Conservation (phyloP, 805 yeast species). For the Lachancea cidri region DNA sequence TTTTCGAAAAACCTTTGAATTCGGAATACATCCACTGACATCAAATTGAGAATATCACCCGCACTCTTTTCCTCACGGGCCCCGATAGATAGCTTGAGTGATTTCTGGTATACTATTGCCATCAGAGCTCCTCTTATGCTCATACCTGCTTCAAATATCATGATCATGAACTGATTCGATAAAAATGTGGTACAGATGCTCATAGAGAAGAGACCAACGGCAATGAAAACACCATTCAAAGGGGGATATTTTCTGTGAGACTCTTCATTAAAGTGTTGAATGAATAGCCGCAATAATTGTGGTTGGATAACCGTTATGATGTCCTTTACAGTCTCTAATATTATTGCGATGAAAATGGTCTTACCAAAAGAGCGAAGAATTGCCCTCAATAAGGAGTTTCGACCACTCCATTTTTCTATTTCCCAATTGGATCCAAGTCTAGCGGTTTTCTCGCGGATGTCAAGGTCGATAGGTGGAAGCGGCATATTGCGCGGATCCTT, state of each 20-base stretch:
- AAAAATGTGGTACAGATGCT: conserved; percentile 57
- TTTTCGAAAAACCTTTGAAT: conserved; percentile 55
- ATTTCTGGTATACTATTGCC: conserved; percentile 64
- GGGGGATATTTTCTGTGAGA: conserved; percentile 37
- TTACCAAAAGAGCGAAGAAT: conserved; percentile 36
- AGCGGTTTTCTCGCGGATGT: conserved; percentile 32
- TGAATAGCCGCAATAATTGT: conserved; percentile 47
- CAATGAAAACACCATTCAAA: conserved; percentile 57
- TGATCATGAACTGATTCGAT: conserved; percentile 62
- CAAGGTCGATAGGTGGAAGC: conserved; percentile 36
- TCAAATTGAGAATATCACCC: conserved; percentile 75
- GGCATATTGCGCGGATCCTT: conserved; percentile 40
- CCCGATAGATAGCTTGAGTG: conserved; percentile 61
- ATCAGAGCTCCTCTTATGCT: conserved; percentile 61
- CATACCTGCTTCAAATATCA: conserved; percentile 56
- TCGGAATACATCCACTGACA: conserved; percentile 70
- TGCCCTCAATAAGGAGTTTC: conserved; percentile 33
- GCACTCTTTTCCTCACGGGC: conserved; percentile 56
- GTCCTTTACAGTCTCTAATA: conserved; percentile 38
- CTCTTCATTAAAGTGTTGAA: conserved; percentile 39
- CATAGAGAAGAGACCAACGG: conserved; percentile 56
- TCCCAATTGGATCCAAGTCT: conserved; percentile 35
- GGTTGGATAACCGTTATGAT: conserved; percentile 46
- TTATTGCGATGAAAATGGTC: conserved; percentile 32
- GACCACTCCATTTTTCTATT: conserved; percentile 26